phyloP scores from a whole-genome alignment of 2,329 filamentous ascomycete species.

The Calonectria multiphialidica region DNA sequence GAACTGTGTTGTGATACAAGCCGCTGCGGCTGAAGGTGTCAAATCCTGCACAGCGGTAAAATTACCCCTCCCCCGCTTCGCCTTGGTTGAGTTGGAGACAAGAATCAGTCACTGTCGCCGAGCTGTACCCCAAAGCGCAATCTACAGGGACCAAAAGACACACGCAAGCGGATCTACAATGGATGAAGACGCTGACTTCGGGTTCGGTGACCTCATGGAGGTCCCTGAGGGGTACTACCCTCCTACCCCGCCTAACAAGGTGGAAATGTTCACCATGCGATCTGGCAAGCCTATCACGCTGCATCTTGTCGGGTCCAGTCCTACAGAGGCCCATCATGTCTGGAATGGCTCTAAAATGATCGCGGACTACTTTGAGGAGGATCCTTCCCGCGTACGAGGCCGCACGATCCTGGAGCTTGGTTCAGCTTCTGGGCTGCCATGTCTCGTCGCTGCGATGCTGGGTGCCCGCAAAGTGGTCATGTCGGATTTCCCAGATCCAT shows the following conservation, averaged over 20 bases:
- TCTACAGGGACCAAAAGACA: not conserved
- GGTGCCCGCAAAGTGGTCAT: constrained; percentile 81
- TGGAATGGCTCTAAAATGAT: constrained; percentile 91
- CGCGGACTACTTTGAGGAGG: constrained; percentile 81
- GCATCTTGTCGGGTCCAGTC: constrained; percentile 87
- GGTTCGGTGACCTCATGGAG: constrained; percentile 72
- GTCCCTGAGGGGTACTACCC: constrained; percentile 87
- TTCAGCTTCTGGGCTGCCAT: constrained; percentile 87
- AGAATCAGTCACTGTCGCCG: not conserved
- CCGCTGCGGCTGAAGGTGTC: not conserved
- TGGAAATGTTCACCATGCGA: constrained; percentile 77
- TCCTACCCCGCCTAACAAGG: constrained; percentile 80
- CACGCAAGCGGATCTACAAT: constrained; percentile 32
- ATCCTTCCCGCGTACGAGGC: constrained; percentile 71
- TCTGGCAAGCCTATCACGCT: constrained; percentile 76
- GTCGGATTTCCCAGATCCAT: constrained; percentile 89
- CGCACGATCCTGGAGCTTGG: constrained; percentile 89
- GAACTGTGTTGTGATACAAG: not conserved
- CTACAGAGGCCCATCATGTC: constrained; percentile 88
- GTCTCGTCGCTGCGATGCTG: constrained; percentile 79
- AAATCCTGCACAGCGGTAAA: not conserved
- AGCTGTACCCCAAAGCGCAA: not conserved
- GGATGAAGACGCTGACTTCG: constrained; percentile 52
- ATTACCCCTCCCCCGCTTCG: not conserved
- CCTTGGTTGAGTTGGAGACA: not conserved